These are phyloP conservation scores for Hypoxylon perforatum DNA, from an alignment of 495 filamentous ascomycete species.

Conservation along the genomic window DNA sequence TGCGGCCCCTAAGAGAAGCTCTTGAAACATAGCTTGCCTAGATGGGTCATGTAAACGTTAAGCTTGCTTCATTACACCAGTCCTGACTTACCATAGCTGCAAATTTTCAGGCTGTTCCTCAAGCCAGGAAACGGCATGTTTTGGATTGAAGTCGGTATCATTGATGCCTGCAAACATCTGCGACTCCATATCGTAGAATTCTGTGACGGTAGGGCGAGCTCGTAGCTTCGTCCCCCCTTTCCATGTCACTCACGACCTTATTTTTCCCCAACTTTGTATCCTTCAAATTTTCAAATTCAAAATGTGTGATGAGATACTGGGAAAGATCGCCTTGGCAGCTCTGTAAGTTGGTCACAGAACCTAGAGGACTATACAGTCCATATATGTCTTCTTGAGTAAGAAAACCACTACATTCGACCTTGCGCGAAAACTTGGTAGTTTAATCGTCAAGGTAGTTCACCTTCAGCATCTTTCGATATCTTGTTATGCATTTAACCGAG, in stretches of 20 bases:
- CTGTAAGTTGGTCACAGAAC: no score
- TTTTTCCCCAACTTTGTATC: conserved; percentile 2
- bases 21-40: conserved; percentile 46
- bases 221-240: conserved; percentile 18
- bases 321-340: no score
- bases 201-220: not conserved
- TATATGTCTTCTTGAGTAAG: no score
- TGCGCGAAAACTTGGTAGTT: no score
- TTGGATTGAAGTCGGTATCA: conserved; percentile 44
- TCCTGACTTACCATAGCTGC: conserved; percentile 43
- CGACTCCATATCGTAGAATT: conserved; percentile 24
- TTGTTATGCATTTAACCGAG: conserved; percentile 26
- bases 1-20: conserved; percentile 56
- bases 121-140: conserved; percentile 50
- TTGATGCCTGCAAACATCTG: conserved; percentile 30
- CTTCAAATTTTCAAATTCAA: not conserved
- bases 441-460: no score
- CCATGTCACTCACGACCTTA: not conserved
- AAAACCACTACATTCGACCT: no score
- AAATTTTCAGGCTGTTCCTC: conserved; percentile 43
- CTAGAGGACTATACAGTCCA: no score
- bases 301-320: no score
- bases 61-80: not conserved
- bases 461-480: not conserved
- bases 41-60: conserved; percentile 5